These are phyloP conservation scores for Xylaria curta DNA, from an alignment of 495 filamentous ascomycete species.

Conservation along the genomic window DNA sequence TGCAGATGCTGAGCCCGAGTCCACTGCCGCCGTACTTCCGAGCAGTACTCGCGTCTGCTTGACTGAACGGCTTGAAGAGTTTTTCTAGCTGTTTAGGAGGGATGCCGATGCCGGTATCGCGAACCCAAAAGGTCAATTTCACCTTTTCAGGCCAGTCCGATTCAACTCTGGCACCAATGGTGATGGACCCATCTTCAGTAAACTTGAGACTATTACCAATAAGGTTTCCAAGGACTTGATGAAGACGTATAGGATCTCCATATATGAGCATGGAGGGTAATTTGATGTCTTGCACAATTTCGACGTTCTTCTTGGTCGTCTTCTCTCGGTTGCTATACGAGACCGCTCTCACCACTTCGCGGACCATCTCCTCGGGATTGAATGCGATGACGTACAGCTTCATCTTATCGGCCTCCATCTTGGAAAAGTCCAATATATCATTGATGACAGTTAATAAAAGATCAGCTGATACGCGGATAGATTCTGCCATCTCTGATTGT, in stretches of 20 bases:
- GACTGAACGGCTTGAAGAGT: conserved; percentile 89
- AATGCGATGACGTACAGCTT: conserved; percentile 86
- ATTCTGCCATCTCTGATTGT: conserved; percentile 90
- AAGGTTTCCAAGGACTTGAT: conserved; percentile 92
- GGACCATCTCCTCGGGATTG: conserved; percentile 83
- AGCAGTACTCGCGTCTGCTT: conserved; percentile 86
- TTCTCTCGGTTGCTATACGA: conserved; percentile 84
- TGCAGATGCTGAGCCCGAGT: conserved; percentile 90
- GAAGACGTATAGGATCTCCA: conserved; percentile 87
- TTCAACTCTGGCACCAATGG: conserved; percentile 73
- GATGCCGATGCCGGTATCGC: conserved; percentile 91
- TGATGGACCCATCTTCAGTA: conserved; percentile 84
- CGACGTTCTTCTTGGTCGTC: conserved; percentile 62
- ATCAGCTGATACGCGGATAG: conserved; percentile 88
- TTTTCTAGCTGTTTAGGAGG: conserved; percentile 78
- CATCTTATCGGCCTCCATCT: conserved; percentile 95
- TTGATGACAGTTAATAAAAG: conserved; percentile 93
- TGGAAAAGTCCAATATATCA: conserved; percentile 91
- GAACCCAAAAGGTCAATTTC: conserved; percentile 81
- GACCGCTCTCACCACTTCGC: conserved; percentile 83
- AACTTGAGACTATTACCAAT: conserved; percentile 96
- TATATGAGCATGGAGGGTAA: conserved; percentile 80
- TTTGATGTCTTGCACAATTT: conserved; percentile 75
- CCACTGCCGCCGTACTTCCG: conserved; percentile 90
- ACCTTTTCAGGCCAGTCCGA: conserved; percentile 72